These are phyloP conservation scores for Ceratocystis cubensis DNA, from an alignment of 2,329 filamentous ascomycete species.

Conservation along the genomic window DNA sequence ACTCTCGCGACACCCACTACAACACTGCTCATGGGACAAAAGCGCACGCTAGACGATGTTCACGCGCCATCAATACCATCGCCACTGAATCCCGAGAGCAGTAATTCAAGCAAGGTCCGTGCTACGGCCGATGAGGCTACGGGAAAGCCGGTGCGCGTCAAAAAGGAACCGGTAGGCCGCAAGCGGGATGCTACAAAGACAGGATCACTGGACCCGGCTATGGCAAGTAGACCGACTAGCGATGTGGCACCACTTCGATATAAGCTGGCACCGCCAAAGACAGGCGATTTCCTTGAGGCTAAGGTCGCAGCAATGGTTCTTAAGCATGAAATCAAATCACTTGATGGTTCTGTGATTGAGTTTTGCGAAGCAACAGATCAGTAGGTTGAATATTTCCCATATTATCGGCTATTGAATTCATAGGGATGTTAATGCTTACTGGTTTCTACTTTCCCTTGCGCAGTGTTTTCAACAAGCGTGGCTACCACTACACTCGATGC, in stretches of 20 bases:
- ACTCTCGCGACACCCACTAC: constrained; percentile 26
- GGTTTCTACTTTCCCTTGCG: background rate
- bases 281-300: constrained; percentile 48
- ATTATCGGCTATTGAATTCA: too few relatives aligned
- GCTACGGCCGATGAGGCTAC: constrained; percentile 39
- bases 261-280: constrained; percentile 51
- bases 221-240: constrained; percentile 29
- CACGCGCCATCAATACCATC: constrained; percentile 60
- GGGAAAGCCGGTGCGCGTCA: constrained; percentile 36
- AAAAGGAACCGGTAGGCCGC: constrained; percentile 52
- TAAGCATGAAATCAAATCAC: constrained; percentile 40
- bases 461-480: constrained; percentile 52
- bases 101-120: constrained; percentile 27
- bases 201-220: constrained; percentile 38
- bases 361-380: constrained; percentile 54
- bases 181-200: constrained; percentile 54
- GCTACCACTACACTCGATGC: constrained; percentile 80
- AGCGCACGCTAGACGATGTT: constrained; percentile 54
- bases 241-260: constrained; percentile 46
- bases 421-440: background rate
- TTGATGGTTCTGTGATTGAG: constrained; percentile 40
- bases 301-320: constrained; percentile 44
- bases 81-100: constrained; percentile 53
- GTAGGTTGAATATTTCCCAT: constrained; percentile 31
- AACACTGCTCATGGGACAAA: constrained; percentile 45